Conservation (phyloP, 2,329 filamentous ascomycete species). For the Talaromyces rugulosus region DNA sequence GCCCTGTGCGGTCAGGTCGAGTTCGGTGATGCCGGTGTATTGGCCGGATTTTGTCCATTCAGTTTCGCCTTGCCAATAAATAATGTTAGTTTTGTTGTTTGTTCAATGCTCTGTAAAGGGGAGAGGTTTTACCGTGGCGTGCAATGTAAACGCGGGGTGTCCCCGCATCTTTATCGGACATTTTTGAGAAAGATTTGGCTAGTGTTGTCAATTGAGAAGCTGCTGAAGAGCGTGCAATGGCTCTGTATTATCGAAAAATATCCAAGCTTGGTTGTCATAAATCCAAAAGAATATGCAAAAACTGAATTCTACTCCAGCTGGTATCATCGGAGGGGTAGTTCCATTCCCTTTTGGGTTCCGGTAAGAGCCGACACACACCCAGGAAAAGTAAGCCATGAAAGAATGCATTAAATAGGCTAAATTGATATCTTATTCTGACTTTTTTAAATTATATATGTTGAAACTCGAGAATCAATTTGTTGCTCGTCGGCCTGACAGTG, state of each 20-base stretch:
- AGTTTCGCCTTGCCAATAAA: slow-evolving; percentile 29
- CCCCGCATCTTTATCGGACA: slow-evolving; percentile 35
- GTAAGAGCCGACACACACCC: background rate
- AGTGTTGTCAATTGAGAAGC: background rate
- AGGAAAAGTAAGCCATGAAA: background rate
- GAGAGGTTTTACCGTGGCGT: slow-evolving; percentile 28
- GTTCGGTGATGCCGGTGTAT: slow-evolving; percentile 44
- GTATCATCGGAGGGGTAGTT: background rate
- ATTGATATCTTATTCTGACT: background rate
- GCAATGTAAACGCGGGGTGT: slow-evolving; percentile 37
- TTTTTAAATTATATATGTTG: slow-evolving; percentile 23
- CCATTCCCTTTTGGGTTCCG: background rate
- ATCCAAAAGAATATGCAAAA: background rate
- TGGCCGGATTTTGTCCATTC: slow-evolving; percentile 47
- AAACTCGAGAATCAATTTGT: slow-evolving; percentile 58
- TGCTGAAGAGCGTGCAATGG: background rate
- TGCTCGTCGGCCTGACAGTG: slow-evolving; percentile 54
- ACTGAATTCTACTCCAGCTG: background rate
- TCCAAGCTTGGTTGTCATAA: background rate
- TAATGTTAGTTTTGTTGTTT: background rate
- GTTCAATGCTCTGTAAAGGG: background rate
- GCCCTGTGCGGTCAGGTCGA: slow-evolving; percentile 40
- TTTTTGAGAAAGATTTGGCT: slow-evolving; percentile 10
- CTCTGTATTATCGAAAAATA: background rate
- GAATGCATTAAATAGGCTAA: background rate